Evolutionary conservation across 495 filamentous ascomycete genomes (phyloP).

Genomic region (Aspergillus nanangensis): DNA sequence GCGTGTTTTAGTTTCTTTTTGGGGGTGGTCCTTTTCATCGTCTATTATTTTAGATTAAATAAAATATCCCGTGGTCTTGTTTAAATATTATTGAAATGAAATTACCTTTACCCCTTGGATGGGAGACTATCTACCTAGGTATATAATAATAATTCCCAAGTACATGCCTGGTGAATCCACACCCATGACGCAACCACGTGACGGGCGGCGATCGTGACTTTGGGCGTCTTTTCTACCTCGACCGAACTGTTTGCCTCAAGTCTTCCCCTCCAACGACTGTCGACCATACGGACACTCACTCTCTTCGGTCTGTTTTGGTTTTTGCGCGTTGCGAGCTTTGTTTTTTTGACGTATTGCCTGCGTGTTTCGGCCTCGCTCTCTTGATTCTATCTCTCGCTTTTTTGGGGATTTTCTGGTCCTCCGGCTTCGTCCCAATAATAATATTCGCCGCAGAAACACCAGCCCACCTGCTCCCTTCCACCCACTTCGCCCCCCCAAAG

Average conservation of each 20-base stretch:
- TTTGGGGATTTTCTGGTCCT: conserved; percentile 6
- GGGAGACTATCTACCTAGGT: too few relatives aligned
- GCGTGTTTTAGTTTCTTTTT: too few relatives aligned
- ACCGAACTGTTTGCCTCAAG: conserved; percentile 1
- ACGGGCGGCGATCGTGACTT: conserved; percentile 22
- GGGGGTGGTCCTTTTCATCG: too few relatives aligned
- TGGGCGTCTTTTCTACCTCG: conserved; percentile 14
- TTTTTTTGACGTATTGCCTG: not conserved
- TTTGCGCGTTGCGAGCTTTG: not conserved
- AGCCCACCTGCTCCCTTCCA: conserved; percentile 8
- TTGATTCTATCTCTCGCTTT: conserved; percentile 5
- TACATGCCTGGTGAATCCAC: conserved; percentile 22
- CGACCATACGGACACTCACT: conserved; percentile 4
- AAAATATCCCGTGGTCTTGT: too few relatives aligned
- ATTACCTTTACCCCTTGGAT: too few relatives aligned
- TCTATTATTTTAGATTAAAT: too few relatives aligned
- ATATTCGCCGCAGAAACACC: conserved; percentile 2
- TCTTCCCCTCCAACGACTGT: conserved; percentile 13
- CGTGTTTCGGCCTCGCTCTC: conserved; percentile 2
- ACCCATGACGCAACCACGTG: conserved; percentile 44
- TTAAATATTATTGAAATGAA: too few relatives aligned
- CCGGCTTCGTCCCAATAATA: conserved; percentile 10
- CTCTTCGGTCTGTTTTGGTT: conserved; percentile 3
- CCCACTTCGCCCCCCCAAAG: conserved; percentile 17
- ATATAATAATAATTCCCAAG: too few relatives aligned